phyloP scores from a whole-genome alignment of 768 basidiomycete genomes.

The Russula sp. region DNA sequence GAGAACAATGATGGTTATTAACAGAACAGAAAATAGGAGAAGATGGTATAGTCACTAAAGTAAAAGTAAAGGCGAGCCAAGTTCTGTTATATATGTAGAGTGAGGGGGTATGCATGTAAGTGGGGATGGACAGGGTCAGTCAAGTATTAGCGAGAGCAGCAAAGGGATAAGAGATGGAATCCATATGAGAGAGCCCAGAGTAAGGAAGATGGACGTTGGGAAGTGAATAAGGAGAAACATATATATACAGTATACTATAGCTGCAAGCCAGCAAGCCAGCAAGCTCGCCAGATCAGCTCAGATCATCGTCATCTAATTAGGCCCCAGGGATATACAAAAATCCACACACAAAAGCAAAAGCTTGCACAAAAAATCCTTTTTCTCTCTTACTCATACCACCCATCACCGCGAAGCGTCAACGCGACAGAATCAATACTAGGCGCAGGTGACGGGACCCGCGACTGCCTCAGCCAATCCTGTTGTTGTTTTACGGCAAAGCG shows the following conservation, averaged over 20 bases:
- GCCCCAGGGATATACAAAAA: too few relatives aligned
- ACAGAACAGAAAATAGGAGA: conserved; percentile 6
- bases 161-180: not conserved
- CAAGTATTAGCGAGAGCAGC: not conserved
- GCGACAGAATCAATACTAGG: conserved; percentile 71
- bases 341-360: not conserved
- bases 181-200: conserved; percentile 11
- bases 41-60: not conserved
- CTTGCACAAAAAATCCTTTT: too few relatives aligned
- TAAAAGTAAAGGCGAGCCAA: not conserved
- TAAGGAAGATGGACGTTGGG: not conserved
- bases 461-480: conserved; percentile 34
- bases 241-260: not conserved
- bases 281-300: not conserved
- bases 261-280: not conserved
- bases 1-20: conserved; percentile 6
- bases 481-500: not conserved
- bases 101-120: conserved; percentile 22
- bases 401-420: conserved; percentile 68
- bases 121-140: not conserved
- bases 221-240: not conserved
- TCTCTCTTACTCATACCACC: conserved; percentile 63
- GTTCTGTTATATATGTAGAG: not conserved
- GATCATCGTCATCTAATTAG: not conserved
- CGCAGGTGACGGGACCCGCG: conserved; percentile 61